These are phyloP conservation scores for Colletotrichum plurivorum DNA, from an alignment of 2,329 filamentous ascomycete genomes.

Conservation along the genomic window DNA sequence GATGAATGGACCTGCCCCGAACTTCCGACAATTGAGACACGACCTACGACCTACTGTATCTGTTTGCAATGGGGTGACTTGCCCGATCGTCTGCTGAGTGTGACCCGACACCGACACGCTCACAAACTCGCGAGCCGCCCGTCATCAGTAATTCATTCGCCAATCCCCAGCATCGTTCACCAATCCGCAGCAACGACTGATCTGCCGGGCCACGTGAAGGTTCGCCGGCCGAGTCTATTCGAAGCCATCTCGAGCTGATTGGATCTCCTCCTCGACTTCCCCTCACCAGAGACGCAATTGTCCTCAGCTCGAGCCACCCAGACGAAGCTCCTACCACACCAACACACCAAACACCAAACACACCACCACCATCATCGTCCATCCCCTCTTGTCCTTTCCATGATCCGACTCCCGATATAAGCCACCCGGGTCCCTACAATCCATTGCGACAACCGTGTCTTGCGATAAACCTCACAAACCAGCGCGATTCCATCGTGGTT, in stretches of 20 bases:
- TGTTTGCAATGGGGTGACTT: conserved; percentile 6
- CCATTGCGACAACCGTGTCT: accelerated
- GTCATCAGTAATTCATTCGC: not conserved
- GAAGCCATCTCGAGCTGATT: conserved; percentile 1
- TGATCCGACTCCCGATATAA: conserved; percentile 29
- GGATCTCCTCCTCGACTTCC: not conserved
- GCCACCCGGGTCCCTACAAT: conserved; percentile 20
- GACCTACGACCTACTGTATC: no score
- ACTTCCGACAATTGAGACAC: conserved; percentile 18
- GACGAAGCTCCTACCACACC: conserved; percentile 13
- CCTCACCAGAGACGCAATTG: not conserved
- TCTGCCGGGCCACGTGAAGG: conserved; percentile 29
- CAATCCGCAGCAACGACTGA: conserved; percentile 16
- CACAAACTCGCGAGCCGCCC: not conserved
- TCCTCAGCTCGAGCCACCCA: not conserved
- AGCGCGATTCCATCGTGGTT: not conserved
- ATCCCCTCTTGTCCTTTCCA: not conserved
- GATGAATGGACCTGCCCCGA: conserved; percentile 12
- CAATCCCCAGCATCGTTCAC: not conserved
- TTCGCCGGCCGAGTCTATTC: conserved; percentile 10
- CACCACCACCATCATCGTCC: not conserved
- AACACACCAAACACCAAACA: no score
- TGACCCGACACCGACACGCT: not conserved
- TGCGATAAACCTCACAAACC: not conserved
- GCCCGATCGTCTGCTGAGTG: not conserved